A percentile compares a stretch with the other conserved stretches of the same genome.
phyloP scores from a whole-genome alignment of 2,329 filamentous ascomycete species.

The Periconia sp. region DNA sequence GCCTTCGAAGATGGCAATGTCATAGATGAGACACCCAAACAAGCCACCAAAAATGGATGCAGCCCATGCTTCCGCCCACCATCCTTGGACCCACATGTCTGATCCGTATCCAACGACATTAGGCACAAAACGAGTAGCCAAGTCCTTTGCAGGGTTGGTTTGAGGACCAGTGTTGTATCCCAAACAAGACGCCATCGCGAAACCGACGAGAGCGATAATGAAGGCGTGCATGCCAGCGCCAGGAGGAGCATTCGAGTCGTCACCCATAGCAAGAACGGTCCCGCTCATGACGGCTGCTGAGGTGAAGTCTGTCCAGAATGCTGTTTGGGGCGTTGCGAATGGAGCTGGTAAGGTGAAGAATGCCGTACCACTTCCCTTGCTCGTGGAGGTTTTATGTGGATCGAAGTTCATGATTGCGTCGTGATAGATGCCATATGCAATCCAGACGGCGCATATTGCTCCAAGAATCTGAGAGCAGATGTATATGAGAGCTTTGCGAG shows the following conservation, averaged over 20 bases:
- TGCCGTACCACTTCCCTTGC: slow-evolving; percentile 26
- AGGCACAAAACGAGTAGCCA: slow-evolving; percentile 42
- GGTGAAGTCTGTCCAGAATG: slow-evolving; percentile 48
- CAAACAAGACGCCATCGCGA: slow-evolving; percentile 12
- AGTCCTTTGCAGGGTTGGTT: slow-evolving; percentile 45
- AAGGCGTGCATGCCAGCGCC: slow-evolving; percentile 49
- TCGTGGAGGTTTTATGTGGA: slow-evolving; percentile 11
- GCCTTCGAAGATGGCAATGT: slow-evolving; percentile 47
- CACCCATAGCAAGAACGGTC: slow-evolving; percentile 46
- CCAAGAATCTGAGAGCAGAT: slow-evolving; percentile 45
- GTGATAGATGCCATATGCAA: slow-evolving; percentile 46
- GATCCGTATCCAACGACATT: slow-evolving; percentile 41
- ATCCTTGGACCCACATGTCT: slow-evolving; percentile 23
- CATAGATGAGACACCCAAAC: slow-evolving; percentile 41
- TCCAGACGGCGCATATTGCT: slow-evolving; percentile 39
- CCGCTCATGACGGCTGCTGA: slow-evolving; percentile 35
- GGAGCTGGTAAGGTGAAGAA: slow-evolving; percentile 35
- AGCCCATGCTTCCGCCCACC: slow-evolving; percentile 47
- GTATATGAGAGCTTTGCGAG: slow-evolving; percentile 30
- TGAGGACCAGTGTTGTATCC: slow-evolving; percentile 46
- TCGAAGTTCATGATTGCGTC: slow-evolving; percentile 38
- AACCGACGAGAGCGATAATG: slow-evolving; percentile 23
- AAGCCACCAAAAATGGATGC: slow-evolving; percentile 42
- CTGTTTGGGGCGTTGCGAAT: slow-evolving; percentile 31
- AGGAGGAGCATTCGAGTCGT: slow-evolving; percentile 46